These are phyloP conservation scores for Leishmania braziliensis DNA, from an alignment of 208 protist species.

Conservation along the genomic window DNA sequence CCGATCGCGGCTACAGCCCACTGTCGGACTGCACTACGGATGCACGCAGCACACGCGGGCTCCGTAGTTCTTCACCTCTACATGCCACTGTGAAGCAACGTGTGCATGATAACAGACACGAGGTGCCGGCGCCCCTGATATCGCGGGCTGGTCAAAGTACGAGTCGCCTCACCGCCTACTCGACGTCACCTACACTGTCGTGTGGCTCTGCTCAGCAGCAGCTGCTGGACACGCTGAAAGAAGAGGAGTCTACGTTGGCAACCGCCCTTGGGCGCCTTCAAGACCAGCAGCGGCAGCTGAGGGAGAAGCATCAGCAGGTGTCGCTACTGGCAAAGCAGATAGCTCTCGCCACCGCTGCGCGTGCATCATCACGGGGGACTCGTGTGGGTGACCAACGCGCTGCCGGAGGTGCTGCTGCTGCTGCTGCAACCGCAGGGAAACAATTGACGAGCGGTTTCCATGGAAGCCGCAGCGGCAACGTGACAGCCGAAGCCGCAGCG, in stretches of 20 bases:
- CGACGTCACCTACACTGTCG: constrained; percentile 9
- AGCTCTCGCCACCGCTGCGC: not conserved
- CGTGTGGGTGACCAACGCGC: not conserved
- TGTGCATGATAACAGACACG: not conserved
- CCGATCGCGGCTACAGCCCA: not conserved
- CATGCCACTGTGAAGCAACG: too few relatives aligned
- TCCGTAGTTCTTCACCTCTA: not conserved
- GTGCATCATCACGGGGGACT: not conserved
- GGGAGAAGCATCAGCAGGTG: constrained; percentile 21
- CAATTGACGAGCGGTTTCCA: not conserved
- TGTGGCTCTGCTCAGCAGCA: constrained; percentile 22
- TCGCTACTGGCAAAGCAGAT: constrained; percentile 1
- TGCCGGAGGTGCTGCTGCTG: not conserved
- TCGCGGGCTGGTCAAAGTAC: not conserved
- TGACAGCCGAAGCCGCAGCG: not conserved
- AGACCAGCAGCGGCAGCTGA: constrained; percentile 26
- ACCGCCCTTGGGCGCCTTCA: constrained; percentile 29
- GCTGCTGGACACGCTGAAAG: constrained; percentile 27
- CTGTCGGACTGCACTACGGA: not conserved
- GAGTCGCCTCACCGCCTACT: constrained; percentile 8
- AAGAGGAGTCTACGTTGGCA: constrained; percentile 29
- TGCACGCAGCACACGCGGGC: not conserved
- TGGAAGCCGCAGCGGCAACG: not conserved
- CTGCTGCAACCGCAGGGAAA: not conserved
- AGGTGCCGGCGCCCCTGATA: not conserved